Evolutionary conservation across 2,329 filamentous ascomycete genomes (phyloP), one percentile per base, ranked within the genome.

Genomic region (Cercospora berteroae): DNA sequence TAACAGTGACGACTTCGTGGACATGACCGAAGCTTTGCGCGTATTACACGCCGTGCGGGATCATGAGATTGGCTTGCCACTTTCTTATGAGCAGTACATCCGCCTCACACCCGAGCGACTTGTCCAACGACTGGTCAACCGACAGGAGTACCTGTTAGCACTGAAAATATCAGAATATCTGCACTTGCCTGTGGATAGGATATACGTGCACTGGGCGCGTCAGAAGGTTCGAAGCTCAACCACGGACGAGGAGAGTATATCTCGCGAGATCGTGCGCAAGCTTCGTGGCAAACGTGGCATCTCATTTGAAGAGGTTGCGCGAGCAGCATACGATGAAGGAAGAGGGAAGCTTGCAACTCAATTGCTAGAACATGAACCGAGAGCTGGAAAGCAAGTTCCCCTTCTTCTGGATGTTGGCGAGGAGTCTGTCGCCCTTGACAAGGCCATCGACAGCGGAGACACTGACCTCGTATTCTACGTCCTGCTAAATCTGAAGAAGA

Each of bases 1-100:
- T 81, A 97, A 95, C 79, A 97, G 94, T 76, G 95, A 99, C 76
- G 94, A 99, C 71, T 99, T 98, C 80, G 95, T 99, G 63, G 94
- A 98, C 70, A 98, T 97, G 90, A 97, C 93, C 73, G 94, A 99
- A 79, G 95, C 90, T 0, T 82, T 99, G 16, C 90, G 95, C 16
- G 94, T 99, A 0, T 84, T 99, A 58, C 98, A 97, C 74, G 94
- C 94, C 6, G 91, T 94, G 12, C 89, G 95, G 61, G 96, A 91
- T 78, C 98, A 95, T 77, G 91, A 96, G 74, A 87, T 98, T 63
- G 95, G 95, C 2, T 83, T 99, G 23, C 93, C 94, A 0, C 79
- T 99, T 4, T 96, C 94, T 4, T 96, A 95, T 76, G 94, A 97
- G 70, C 94, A 99, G 79, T 98, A 95, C 77, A 87, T 95, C 71